A percentile compares a stretch with the other conserved stretches of the same genome.
These are phyloP conservation scores for Syncephalastrum racemosum DNA, from an alignment of 371 early-diverging fungal species.

Conservation along the genomic window DNA sequence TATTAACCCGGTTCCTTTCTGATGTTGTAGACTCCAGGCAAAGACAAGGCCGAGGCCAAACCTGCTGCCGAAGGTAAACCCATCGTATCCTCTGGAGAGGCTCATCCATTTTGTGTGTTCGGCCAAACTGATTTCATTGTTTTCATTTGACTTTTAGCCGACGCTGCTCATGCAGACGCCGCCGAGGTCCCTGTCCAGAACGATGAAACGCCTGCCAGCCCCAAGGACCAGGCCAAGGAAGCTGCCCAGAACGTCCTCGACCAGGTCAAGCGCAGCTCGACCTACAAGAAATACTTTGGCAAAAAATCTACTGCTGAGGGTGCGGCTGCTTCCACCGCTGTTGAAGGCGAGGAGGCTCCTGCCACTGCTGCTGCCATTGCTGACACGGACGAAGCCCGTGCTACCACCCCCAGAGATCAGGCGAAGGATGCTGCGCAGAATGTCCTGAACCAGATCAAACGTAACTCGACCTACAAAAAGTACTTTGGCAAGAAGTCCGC, in stretches of 20 bases:
- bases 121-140: too few relatives aligned
- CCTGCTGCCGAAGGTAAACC: slow-evolving; percentile 13
- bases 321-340: slow-evolving; percentile 13
- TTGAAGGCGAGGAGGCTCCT: slow-evolving; percentile 4
- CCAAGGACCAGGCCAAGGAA: slow-evolving; percentile 7
- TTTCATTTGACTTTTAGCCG: too few relatives aligned
- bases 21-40: neutral
- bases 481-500: slow-evolving; percentile 3
- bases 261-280: slow-evolving; percentile 35
- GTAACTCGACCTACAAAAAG: too few relatives aligned
- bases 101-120: too few relatives aligned
- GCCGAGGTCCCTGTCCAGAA: too few relatives aligned
- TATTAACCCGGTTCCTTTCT: too few relatives aligned
- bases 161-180: too few relatives aligned
- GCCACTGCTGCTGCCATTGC: slow-evolving; percentile 7
- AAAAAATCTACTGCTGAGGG: slow-evolving; percentile 21
- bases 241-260: slow-evolving; percentile 31
- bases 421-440: neutral
- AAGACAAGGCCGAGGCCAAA: slow-evolving; percentile 7
- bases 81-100: too few relatives aligned
- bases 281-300: slow-evolving; percentile 36
- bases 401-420: neutral
- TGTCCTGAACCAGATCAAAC: slow-evolving; percentile 5
- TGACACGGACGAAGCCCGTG: neutral
- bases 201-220: neutral